Percentiles rank a stretch among this genome's conserved stretches.
Evolutionary conservation across 2,329 filamentous ascomycete genomes (phyloP).

Genomic region (Dothidotthia symphoricarpi): DNA sequence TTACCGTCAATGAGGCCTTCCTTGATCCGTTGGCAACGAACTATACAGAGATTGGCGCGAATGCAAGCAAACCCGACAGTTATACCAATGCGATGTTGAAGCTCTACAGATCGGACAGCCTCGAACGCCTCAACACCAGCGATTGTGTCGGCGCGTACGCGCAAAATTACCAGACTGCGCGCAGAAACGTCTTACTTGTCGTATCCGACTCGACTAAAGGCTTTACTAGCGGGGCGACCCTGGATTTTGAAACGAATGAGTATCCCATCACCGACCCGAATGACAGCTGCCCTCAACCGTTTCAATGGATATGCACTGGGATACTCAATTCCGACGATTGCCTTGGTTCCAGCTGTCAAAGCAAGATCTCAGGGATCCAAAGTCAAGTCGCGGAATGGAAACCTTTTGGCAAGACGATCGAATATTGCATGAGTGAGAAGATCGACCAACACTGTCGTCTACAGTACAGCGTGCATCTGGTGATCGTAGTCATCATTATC

Average conservation of each 20-base stretch:
- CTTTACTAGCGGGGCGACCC: not conserved
- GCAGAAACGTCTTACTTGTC: slow-evolving; percentile 4
- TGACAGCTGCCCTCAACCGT: not conserved
- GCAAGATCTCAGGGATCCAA: not conserved
- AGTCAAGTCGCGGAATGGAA: not conserved
- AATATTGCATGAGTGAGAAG: slow-evolving; percentile 4
- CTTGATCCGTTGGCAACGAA: not conserved
- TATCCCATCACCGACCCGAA: not conserved
- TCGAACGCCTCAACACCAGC: not conserved
- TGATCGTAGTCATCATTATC: slow-evolving; percentile 13
- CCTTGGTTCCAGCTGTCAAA: not conserved
- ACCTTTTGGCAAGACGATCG: not conserved
- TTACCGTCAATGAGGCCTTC: slow-evolving; percentile 1
- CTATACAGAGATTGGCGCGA: not conserved
- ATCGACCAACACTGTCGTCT: slow-evolving; percentile 1
- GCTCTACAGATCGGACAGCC: not conserved
- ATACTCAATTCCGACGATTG: too few species aligned
- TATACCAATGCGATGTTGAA: not conserved
- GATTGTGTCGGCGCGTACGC: slow-evolving; percentile 1
- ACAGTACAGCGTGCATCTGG: not conserved
- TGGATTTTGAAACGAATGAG: not conserved
- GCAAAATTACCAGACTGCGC: not conserved
- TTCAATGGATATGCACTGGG: not conserved
- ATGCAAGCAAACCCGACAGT: not conserved
- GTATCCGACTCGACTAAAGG: not conserved